Percentiles rank a stretch among this genome's conserved stretches.
Evolutionary conservation across 305 asterid species (phyloP).

Genomic region (Striga hermonthica): DNA sequence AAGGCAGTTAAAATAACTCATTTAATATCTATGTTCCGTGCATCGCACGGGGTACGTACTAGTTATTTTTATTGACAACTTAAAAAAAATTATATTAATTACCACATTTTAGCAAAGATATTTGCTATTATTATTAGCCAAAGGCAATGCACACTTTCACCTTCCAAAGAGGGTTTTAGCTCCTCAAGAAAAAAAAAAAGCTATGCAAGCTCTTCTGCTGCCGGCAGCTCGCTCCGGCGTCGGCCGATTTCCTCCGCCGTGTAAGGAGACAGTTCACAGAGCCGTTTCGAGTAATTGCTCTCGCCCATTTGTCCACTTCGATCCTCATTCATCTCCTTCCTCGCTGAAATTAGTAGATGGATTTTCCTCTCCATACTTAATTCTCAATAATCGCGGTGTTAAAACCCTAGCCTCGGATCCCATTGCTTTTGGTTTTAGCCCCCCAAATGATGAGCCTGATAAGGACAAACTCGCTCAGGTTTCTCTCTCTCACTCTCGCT

Average conservation of each 20-base stretch:
- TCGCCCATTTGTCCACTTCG: slow-evolving; percentile 32
- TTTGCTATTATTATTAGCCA: not conserved
- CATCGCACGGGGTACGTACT: too few species aligned
- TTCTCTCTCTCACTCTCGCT: slow-evolving; percentile 11
- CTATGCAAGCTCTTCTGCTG: slow-evolving; percentile 75
- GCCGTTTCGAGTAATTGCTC: slow-evolving; percentile 16
- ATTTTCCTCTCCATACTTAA: slow-evolving; percentile 42
- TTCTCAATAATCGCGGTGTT: slow-evolving; percentile 32
- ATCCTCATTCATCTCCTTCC: slow-evolving; percentile 40
- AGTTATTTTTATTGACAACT: too few species aligned
- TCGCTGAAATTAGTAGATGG: slow-evolving; percentile 36
- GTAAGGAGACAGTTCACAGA: slow-evolving; percentile 31
- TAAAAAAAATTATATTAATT: too few species aligned
- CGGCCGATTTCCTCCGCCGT: slow-evolving; percentile 45
- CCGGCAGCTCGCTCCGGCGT: slow-evolving; percentile 73
- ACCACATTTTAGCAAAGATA: not conserved
- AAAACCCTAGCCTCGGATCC: slow-evolving; percentile 49
- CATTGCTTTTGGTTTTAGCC: slow-evolving; percentile 42
- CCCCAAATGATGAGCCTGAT: slow-evolving; percentile 63
- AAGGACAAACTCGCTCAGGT: slow-evolving; percentile 83
- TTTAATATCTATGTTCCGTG: too few species aligned
- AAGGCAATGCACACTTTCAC: slow-evolving; percentile 11
- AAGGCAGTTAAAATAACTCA: too few species aligned
- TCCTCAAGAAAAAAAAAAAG: slow-evolving; percentile 10
- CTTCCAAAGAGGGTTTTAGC: slow-evolving; percentile 11